phyloP scores from a whole-genome alignment of 768 basidiomycete species.

The Holtermannia corniformis region DNA sequence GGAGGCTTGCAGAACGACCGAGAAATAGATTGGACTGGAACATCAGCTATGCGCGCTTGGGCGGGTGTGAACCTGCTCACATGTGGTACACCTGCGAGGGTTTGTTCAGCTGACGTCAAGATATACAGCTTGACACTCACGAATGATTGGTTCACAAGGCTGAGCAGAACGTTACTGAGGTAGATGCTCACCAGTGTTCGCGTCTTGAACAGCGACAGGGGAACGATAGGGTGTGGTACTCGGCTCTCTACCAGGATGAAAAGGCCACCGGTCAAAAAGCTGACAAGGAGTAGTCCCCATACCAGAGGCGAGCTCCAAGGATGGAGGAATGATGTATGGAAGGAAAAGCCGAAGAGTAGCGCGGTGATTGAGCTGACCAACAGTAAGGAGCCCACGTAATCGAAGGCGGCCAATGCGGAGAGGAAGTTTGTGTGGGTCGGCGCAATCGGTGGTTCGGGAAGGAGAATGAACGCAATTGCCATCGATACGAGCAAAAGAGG shows the following conservation, averaged over 20 bases:
- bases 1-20: constrained; percentile 34
- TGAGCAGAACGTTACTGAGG: constrained; percentile 32
- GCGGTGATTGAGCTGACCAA: constrained; percentile 28
- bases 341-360: constrained; percentile 37
- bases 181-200: constrained; percentile 26
- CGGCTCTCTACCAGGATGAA: constrained; percentile 25
- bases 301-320: constrained; percentile 36
- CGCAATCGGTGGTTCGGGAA: constrained; percentile 25
- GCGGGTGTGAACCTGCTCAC: constrained; percentile 10
- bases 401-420: constrained; percentile 28
- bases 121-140: constrained; percentile 18
- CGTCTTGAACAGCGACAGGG: constrained; percentile 28
- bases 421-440: constrained; percentile 22
- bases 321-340: constrained; percentile 37
- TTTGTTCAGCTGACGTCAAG: not conserved
- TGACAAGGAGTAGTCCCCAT: constrained; percentile 29
- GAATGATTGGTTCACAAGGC: constrained; percentile 29
- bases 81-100: constrained; percentile 24
- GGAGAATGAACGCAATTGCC: constrained; percentile 21
- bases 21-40: constrained; percentile 36
- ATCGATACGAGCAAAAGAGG: constrained; percentile 32
- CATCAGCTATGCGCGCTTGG: not conserved
- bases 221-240: constrained; percentile 31
- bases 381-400: constrained; percentile 31
- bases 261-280: constrained; percentile 4